Conservation (phyloP, 2,329 filamentous ascomycete genomes). For the Thielaviopsis euricoi region DNA sequence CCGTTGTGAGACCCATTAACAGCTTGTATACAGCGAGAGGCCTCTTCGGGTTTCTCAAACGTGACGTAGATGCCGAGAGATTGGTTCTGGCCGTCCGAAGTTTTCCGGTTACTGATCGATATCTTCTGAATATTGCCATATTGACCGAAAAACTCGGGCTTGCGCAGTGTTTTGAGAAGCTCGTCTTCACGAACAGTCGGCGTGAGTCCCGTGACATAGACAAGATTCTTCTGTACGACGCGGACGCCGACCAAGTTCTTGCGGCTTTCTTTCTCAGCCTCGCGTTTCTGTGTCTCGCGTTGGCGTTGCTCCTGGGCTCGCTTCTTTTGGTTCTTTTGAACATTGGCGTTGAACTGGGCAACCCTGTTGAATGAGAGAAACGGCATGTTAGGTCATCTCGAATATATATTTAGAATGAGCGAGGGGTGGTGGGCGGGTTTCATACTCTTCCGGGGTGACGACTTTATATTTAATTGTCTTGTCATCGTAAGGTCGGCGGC, state of each 20-base stretch:
- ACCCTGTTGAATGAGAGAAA: slow-evolving; percentile 37
- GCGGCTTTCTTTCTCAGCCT: slow-evolving; percentile 86
- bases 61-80: slow-evolving; percentile 98
- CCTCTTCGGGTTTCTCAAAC: slow-evolving; percentile 82
- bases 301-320: slow-evolving; percentile 68
- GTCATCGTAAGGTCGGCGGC: slow-evolving; percentile 86
- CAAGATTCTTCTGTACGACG: slow-evolving; percentile 95
- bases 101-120: slow-evolving; percentile 91
- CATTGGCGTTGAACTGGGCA: slow-evolving; percentile 58
- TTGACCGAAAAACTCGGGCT: slow-evolving; percentile 89
- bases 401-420: neutral
- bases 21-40: slow-evolving; percentile 72
- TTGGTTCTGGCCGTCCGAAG: slow-evolving; percentile 55
- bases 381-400: slow-evolving; percentile 15
- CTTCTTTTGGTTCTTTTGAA: slow-evolving; percentile 84
- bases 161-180: slow-evolving; percentile 74
- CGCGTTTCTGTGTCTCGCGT: slow-evolving; percentile 89
- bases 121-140: slow-evolving; percentile 98
- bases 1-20: slow-evolving; percentile 89
- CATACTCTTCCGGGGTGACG: slow-evolving; percentile 86
- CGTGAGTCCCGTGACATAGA: slow-evolving; percentile 90
- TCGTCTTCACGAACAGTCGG: slow-evolving; percentile 87
- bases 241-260: slow-evolving; percentile 92
- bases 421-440: slow-evolving; percentile 13
- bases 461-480: slow-evolving; percentile 96